These are phyloP conservation scores for Chrysanthemum seticuspe DNA, from an alignment of 129 eudicot species.

Conservation along the genomic window DNA sequence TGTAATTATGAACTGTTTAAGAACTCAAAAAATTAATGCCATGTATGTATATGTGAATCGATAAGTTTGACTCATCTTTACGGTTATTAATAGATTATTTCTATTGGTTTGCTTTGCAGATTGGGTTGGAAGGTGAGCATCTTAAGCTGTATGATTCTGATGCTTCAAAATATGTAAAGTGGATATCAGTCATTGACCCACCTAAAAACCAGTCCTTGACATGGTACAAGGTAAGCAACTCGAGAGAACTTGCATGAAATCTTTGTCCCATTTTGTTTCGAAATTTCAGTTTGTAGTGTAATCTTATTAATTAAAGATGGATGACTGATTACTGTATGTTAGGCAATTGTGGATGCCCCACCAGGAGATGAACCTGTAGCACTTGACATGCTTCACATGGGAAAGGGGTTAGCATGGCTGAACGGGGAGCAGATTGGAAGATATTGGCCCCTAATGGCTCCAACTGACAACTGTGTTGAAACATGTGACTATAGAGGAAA, in stretches of 20 bases:
- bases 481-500: constrained; percentile 93
- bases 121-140: constrained; percentile 84
- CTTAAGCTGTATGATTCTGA: constrained; percentile 48
- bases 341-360: constrained; percentile 83
- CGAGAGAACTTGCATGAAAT: background rate
- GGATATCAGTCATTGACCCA: constrained; percentile 61
- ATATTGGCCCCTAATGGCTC: constrained; percentile 87
- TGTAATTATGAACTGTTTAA: background rate
- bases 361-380: constrained; percentile 85
- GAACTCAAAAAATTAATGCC: background rate
- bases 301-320: background rate
- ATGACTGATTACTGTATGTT: constrained; percentile 17
- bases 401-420: constrained; percentile 96
- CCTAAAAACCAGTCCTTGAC: constrained; percentile 87
- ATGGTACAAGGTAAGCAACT: constrained; percentile 89
- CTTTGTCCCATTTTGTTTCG: background rate
- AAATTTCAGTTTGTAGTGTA: background rate
- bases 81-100: no score
- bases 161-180: constrained; percentile 45
- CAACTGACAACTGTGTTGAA: constrained; percentile 70
- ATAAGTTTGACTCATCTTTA: no score
- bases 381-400: constrained; percentile 97
- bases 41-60: background rate
- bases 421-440: constrained; percentile 95
- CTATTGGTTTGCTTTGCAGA: constrained; percentile 37